Evolutionary conservation across 106 monocot species (phyloP).

Genomic region (Agapanthus africanus): DNA sequence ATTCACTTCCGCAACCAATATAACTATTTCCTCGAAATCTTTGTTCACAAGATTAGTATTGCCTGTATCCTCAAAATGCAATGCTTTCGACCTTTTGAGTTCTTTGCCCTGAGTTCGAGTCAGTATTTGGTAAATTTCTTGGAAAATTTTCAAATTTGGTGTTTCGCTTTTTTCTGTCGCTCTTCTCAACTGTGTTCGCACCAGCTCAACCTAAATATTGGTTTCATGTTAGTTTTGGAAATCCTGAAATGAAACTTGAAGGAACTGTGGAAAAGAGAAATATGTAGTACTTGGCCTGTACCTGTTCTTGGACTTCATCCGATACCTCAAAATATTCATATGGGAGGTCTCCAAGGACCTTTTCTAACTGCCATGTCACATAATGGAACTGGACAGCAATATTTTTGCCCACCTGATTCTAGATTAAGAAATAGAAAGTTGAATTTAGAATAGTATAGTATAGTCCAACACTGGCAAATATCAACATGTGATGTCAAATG

Average conservation of each 20-base stretch:
- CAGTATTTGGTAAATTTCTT: slow-evolving; percentile 48
- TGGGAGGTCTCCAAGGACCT: slow-evolving; percentile 49
- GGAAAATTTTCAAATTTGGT: slow-evolving; percentile 39
- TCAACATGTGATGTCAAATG: background rate
- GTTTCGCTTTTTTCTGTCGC: slow-evolving; percentile 41
- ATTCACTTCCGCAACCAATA: slow-evolving; percentile 34
- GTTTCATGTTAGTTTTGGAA: too few species aligned
- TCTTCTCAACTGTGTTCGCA: slow-evolving; percentile 52
- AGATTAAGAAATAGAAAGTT: slow-evolving; percentile 13
- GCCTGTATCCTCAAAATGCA: slow-evolving; percentile 3
- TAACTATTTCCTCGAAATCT: slow-evolving; percentile 28
- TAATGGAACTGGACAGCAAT: slow-evolving; percentile 54
- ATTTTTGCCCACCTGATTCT: slow-evolving; percentile 39
- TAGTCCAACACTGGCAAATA: background rate
- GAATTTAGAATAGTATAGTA: too few species aligned
- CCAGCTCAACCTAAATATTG: slow-evolving; percentile 45
- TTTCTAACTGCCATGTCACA: slow-evolving; percentile 81
- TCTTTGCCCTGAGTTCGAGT: slow-evolving; percentile 13
- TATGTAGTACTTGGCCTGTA: slow-evolving; percentile 7
- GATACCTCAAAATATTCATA: slow-evolving; percentile 66
- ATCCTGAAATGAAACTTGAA: background rate
- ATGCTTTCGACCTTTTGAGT: slow-evolving; percentile 2
- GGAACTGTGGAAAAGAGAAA: background rate
- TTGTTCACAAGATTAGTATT: slow-evolving; percentile 14
- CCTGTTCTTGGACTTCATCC: slow-evolving; percentile 94